Percentiles rank a stretch among this genome's conserved stretches.
Conservation (phyloP, 805 yeast genomes). For the Wickerhamiella sorbophila region DNA sequence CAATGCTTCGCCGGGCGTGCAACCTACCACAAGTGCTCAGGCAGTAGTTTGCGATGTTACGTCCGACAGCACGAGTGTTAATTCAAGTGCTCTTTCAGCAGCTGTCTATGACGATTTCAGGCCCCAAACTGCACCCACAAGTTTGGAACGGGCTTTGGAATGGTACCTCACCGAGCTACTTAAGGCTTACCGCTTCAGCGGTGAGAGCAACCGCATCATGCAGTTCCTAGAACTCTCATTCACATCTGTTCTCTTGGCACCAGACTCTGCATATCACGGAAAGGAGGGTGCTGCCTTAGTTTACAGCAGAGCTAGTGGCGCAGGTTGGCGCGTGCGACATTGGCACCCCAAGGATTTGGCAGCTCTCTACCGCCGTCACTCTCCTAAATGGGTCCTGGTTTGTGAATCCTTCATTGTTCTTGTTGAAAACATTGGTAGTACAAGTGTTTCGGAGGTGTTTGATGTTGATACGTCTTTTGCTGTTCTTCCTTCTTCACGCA, state of each 20-base stretch:
- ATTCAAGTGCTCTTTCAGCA: background rate
- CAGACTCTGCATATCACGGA: constrained; percentile 70
- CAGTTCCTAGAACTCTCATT: constrained; percentile 87
- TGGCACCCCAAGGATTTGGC: constrained; percentile 61
- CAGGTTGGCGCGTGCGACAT: constrained; percentile 95
- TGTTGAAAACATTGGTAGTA: constrained; percentile 73
- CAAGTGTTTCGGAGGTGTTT: constrained; percentile 84
- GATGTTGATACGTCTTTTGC: constrained; percentile 68
- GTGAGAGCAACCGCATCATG: constrained; percentile 70
- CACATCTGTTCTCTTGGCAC: constrained; percentile 64
- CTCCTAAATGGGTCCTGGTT: constrained; percentile 82
- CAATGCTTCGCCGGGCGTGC: background rate
- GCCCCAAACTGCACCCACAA: background rate
- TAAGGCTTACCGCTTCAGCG: constrained; percentile 45
- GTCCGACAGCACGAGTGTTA: background rate
- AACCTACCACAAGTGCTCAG: background rate
- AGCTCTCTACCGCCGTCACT: constrained; percentile 82
- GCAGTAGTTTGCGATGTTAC: too few species aligned
- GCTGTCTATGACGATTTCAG: background rate
- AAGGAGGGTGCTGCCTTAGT: constrained; percentile 79
- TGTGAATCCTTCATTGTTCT: constrained; percentile 74
- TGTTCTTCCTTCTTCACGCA: constrained; percentile 21
- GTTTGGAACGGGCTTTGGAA: constrained; percentile 31
- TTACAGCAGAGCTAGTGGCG: constrained; percentile 69
- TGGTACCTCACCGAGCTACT: constrained; percentile 53